Evolutionary conservation across 441 rosid species (phyloP).

Genomic region (Breynia disticha): DNA sequence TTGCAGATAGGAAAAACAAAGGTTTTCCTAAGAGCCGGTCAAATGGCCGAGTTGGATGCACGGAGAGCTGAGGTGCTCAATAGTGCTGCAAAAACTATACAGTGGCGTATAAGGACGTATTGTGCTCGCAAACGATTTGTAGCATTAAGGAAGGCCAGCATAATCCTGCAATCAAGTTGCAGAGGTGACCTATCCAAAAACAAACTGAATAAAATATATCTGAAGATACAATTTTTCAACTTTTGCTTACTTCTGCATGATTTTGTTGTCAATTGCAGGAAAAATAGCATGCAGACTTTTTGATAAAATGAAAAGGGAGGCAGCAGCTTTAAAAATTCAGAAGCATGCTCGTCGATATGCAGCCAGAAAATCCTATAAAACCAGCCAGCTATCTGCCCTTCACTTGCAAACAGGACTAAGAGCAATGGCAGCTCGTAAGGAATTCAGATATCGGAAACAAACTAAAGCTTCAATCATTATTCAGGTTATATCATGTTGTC

Average conservation of each 20-base stretch:
- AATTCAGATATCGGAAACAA: conserved; percentile 62
- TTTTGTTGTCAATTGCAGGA: conserved; percentile 40
- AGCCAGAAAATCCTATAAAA: conserved; percentile 54
- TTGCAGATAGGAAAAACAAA: conserved; percentile 83
- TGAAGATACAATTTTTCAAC: too few relatives aligned
- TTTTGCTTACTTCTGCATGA: conserved; percentile 4
- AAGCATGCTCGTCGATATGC: conserved; percentile 52
- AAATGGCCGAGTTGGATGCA: conserved; percentile 81
- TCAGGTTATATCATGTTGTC: conserved; percentile 42
- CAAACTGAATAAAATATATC: neutral
- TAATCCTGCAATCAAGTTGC: conserved; percentile 56
- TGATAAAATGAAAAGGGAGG: conserved; percentile 47
- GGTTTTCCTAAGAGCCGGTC: conserved; percentile 97
- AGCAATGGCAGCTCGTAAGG: conserved; percentile 69
- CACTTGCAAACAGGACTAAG: conserved; percentile 68
- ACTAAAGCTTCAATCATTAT: conserved; percentile 68
- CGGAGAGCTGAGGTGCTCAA: conserved; percentile 87
- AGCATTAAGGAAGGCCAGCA: conserved; percentile 46
- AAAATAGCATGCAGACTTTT: conserved; percentile 65
- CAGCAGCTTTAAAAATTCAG: conserved; percentile 81
- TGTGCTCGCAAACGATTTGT: conserved; percentile 46
- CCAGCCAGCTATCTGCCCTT: conserved; percentile 53
- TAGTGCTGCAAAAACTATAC: conserved; percentile 69
- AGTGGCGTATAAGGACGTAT: conserved; percentile 54
- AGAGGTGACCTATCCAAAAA: conserved; percentile 48